phyloP scores from a whole-genome alignment of 192 early-diverging fungal species.

The Umbelopsis isabellina region DNA sequence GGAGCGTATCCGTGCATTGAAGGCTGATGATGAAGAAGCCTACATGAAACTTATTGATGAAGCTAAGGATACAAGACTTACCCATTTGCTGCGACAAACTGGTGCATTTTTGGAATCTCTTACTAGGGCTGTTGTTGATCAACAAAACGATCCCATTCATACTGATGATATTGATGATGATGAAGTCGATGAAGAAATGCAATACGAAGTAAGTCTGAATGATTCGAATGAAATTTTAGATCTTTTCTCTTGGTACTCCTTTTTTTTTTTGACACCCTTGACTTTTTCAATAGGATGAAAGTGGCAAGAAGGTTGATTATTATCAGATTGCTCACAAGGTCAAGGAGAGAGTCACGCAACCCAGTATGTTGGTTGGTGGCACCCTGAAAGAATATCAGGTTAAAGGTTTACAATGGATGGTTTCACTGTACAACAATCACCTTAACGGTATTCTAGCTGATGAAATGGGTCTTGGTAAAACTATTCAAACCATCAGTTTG shows the following conservation, averaged over 20 bases:
- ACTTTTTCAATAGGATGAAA: slow-evolving; percentile 33
- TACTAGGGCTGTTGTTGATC: slow-evolving; percentile 82
- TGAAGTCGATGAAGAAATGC: slow-evolving; percentile 39
- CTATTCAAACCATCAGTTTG: slow-evolving; percentile 95
- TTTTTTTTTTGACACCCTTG: background rate
- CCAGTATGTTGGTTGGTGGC: slow-evolving; percentile 85
- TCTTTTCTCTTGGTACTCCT: background rate
- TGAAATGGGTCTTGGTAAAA: slow-evolving; percentile 91
- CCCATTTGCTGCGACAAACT: slow-evolving; percentile 90
- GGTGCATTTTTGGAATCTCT: slow-evolving; percentile 83
- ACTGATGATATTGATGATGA: slow-evolving; percentile 44
- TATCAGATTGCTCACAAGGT: slow-evolving; percentile 88
- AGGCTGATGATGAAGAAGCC: slow-evolving; percentile 96
- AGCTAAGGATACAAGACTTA: slow-evolving; percentile 96
- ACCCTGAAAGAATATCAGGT: slow-evolving; percentile 96
- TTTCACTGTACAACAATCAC: slow-evolving; percentile 97
- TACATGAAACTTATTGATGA: slow-evolving; percentile 95
- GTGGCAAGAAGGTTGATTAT: slow-evolving; percentile 69
- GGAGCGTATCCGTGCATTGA: slow-evolving; percentile 96
- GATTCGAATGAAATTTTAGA: background rate
- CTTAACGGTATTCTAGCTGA: slow-evolving; percentile 98
- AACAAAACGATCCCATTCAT: slow-evolving; percentile 66
- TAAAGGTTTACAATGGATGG: slow-evolving; percentile 99
- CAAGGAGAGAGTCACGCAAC: slow-evolving; percentile 81
- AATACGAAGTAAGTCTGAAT: slow-evolving; percentile 25